phyloP scores from a whole-genome alignment of 768 basidiomycete genomes.

The Pleurotus pulmonarius region DNA sequence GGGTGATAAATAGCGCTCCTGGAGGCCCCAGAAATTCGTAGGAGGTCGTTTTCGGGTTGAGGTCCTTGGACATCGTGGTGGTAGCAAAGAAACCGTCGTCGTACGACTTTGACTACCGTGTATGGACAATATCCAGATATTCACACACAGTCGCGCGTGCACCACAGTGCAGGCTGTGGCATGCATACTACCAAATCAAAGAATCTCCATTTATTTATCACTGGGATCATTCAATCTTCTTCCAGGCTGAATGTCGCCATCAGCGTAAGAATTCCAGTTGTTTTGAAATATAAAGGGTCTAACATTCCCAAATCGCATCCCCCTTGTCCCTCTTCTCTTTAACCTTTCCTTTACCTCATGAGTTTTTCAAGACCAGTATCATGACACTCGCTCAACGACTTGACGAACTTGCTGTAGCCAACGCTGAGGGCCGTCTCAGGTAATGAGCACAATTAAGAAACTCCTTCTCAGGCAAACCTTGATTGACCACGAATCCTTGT shows the following conservation, averaged over 20 bases:
- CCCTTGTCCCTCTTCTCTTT: background rate
- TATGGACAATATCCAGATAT: no score
- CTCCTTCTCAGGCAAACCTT: background rate
- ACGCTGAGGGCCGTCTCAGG: constrained; percentile 77
- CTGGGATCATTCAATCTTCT: no score
- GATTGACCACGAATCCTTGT: constrained; percentile 4
- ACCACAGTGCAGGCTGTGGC: no score
- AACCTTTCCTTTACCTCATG: background rate
- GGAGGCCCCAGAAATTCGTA: constrained; percentile 86
- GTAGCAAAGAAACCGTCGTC: background rate
- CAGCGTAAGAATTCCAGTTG: no score
- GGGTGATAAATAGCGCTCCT: constrained; percentile 67
- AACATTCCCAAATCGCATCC: no score
- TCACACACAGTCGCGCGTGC: no score
- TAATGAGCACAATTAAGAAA: constrained; percentile 22
- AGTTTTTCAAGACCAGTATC: constrained; percentile 2
- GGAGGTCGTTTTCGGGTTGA: constrained; percentile 67
- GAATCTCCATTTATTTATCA: no score
- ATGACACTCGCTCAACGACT: constrained; percentile 75
- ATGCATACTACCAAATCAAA: no score
- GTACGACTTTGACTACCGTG: constrained; percentile 1
- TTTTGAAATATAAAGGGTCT: no score
- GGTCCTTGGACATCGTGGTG: constrained; percentile 10
- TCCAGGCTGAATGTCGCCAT: no score
- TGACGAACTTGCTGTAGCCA: constrained; percentile 76